Evolutionary conservation across 106 monocot species (phyloP).

Genomic region (Posidonia australis): DNA sequence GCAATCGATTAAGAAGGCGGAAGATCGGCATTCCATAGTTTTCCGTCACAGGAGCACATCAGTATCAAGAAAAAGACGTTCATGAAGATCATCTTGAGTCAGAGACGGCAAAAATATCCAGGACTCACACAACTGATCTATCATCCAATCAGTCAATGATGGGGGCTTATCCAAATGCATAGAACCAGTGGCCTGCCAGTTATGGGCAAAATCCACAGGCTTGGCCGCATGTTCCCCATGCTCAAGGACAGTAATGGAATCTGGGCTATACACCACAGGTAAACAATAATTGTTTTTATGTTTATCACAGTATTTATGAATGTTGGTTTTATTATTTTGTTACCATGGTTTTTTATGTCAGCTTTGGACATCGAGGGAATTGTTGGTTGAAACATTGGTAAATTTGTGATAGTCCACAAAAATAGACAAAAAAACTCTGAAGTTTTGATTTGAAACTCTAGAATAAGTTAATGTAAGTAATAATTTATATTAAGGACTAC

Average conservation of each 20-base stretch:
- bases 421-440: too few relatives aligned
- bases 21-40: constrained; percentile 54
- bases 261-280: constrained; percentile 80
- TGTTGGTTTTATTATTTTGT: too few relatives aligned
- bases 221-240: constrained; percentile 52
- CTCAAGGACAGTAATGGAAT: constrained; percentile 74
- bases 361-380: too few relatives aligned
- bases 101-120: constrained; percentile 62
- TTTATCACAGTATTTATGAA: too few relatives aligned
- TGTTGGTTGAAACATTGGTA: too few relatives aligned
- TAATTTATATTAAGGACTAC: too few relatives aligned
- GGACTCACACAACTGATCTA: constrained; percentile 20
- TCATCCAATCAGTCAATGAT: constrained; percentile 39
- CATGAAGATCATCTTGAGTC: constrained; percentile 64
- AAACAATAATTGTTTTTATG: neutral
- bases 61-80: constrained; percentile 58
- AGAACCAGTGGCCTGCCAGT: constrained; percentile 59
- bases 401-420: too few relatives aligned
- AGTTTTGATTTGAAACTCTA: too few relatives aligned
- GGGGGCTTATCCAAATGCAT: constrained; percentile 54
- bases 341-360: too few relatives aligned
- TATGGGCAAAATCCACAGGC: constrained; percentile 61
- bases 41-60: constrained; percentile 42
- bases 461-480: too few relatives aligned
- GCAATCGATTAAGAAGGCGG: constrained; percentile 64